A percentile compares a stretch with the other conserved stretches of the same genome.
Conservation (phyloP, 176 grass and related monocot species). For the Zoysia pacifica region DNA sequence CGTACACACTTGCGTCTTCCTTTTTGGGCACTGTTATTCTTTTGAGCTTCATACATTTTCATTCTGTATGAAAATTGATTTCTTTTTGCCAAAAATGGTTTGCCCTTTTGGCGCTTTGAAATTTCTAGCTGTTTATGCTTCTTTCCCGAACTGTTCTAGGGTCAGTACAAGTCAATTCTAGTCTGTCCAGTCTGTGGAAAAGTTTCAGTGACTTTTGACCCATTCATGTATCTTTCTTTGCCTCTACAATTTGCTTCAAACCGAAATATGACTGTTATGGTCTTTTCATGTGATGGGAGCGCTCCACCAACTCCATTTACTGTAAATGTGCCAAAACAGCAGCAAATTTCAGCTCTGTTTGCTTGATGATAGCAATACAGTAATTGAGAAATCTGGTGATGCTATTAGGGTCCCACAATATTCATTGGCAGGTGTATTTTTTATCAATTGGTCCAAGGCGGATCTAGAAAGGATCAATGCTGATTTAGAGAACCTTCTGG, state of each 20-base stretch:
- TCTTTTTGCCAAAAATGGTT: background rate
- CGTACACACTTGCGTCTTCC: background rate
- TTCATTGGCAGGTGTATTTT: constrained; percentile 60
- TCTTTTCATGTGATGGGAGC: constrained; percentile 81
- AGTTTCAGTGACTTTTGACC: constrained; percentile 98
- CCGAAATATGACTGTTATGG: constrained; percentile 65
- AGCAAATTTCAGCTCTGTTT: constrained; percentile 59
- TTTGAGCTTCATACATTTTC: background rate
- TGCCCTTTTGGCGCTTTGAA: background rate
- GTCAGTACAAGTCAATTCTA: constrained; percentile 97
- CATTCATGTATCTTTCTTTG: constrained; percentile 99
- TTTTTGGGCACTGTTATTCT: background rate
- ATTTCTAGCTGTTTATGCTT: constrained; percentile 2
- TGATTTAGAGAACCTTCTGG: constrained; percentile 73
- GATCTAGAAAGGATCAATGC: constrained; percentile 72
- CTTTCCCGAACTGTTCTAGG: constrained; percentile 54
- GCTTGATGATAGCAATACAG: constrained; percentile 74
- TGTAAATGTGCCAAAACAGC: constrained; percentile 79
- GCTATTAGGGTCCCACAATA: constrained; percentile 53
- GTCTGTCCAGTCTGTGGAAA: constrained; percentile 94
- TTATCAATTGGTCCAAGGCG: constrained; percentile 82
- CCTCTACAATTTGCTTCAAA: constrained; percentile 91
- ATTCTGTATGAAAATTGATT: background rate
- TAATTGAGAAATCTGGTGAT: constrained; percentile 60
- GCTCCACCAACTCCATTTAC: constrained; percentile 68